phyloP scores from a whole-genome alignment of 2,329 filamentous ascomycete species.

The Saccharata proteae region DNA sequence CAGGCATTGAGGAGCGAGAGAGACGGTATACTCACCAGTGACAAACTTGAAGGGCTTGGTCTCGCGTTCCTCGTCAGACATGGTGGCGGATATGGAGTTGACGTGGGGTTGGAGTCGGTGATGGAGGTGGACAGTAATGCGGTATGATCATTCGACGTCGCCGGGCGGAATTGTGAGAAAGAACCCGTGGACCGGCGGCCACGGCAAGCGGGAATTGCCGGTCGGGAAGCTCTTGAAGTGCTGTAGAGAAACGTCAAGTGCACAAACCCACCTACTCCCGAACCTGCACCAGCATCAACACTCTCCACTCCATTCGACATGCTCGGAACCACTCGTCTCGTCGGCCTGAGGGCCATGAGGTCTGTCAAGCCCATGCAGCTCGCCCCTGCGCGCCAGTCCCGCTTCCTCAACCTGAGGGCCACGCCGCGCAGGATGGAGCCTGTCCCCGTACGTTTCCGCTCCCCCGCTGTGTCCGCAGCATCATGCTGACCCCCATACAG shows the following conservation, averaged over 20 bases:
- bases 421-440: conserved; percentile 39
- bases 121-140: conserved; percentile 15
- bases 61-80: conserved; percentile 83
- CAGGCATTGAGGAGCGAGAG: conserved; percentile 15
- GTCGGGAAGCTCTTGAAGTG: conserved; percentile 1
- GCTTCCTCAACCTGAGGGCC: conserved; percentile 31
- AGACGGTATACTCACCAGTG: conserved; percentile 60
- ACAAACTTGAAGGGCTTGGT: conserved; percentile 99
- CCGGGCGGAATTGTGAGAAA: conserved; percentile 5
- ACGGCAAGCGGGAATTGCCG: conserved; percentile 7
- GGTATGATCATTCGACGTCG: conserved; percentile 10
- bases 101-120: conserved; percentile 15
- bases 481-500: conserved; percentile 35
- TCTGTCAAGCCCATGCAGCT: conserved; percentile 8
- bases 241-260: too few species aligned
- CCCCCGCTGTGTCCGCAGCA: conserved; percentile 1
- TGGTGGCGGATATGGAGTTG: conserved; percentile 44
- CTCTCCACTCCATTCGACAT: conserved; percentile 20
- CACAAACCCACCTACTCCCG: conserved; percentile 7
- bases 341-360: conserved; percentile 21
- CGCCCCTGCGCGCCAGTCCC: conserved; percentile 6
- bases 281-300: conserved; percentile 17
- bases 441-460: conserved; percentile 52
- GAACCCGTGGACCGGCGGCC: too few species aligned
- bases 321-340: conserved; percentile 27